Conservation (phyloP, 2,329 filamentous ascomycete genomes). For the Cladorrhinum sp. region DNA sequence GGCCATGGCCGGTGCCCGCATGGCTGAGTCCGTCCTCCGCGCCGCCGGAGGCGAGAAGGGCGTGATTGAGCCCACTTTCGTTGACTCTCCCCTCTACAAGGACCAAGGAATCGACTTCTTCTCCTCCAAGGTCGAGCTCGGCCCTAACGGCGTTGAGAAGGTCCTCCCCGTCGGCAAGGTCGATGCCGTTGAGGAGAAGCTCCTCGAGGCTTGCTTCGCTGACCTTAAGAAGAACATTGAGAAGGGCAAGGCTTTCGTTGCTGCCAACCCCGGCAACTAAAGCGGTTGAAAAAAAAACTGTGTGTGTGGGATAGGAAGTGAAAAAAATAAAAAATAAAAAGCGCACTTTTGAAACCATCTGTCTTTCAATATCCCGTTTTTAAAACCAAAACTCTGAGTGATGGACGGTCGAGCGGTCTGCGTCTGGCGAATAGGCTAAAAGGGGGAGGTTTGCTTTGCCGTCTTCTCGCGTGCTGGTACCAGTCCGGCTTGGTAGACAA, state of each 20-base stretch:
- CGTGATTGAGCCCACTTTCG: constrained; percentile 92
- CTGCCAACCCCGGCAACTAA: constrained; percentile 60
- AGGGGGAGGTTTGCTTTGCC: too few relatives aligned
- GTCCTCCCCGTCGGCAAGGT: constrained; percentile 84
- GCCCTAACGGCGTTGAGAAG: constrained; percentile 93
- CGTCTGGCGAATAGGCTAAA: too few relatives aligned
- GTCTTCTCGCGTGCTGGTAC: too few relatives aligned
- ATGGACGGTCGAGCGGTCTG: too few relatives aligned
- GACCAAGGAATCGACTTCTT: constrained; percentile 98
- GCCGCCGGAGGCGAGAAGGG: constrained; percentile 91
- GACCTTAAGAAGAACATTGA: constrained; percentile 94
- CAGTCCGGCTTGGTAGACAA: too few relatives aligned
- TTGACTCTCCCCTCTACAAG: constrained; percentile 97
- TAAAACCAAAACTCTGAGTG: neutral
- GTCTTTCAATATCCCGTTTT: too few relatives aligned
- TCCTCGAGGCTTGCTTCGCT: constrained; percentile 78
- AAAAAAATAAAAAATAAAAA: neutral
- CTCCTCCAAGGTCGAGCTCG: constrained; percentile 90
- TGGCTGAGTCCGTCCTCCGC: constrained; percentile 89
- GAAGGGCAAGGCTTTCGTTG: constrained; percentile 71
- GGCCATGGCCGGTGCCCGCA: constrained; percentile 86
- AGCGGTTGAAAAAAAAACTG: constrained; percentile 8
- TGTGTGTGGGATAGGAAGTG: neutral
- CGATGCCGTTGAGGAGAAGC: constrained; percentile 80
- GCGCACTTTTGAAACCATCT: neutral